These are phyloP conservation scores for Anthoceros angustus DNA, from an alignment of 225 moss, liverwort and hornwort genomes.

Conservation along the genomic window DNA sequence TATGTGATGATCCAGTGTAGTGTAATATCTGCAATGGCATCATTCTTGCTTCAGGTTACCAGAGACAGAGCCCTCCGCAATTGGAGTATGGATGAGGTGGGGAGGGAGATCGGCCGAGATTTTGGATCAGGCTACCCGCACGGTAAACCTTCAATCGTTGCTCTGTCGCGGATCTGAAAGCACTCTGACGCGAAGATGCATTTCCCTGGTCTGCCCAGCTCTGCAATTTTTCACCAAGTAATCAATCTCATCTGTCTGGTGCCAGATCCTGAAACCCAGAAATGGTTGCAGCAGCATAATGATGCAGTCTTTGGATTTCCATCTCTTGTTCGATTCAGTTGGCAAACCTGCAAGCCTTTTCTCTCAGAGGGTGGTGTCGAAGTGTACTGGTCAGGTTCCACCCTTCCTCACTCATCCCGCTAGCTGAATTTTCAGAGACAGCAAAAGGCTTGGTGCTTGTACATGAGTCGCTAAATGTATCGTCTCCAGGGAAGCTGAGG, in stretches of 20 bases:
- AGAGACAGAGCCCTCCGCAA: conserved; percentile 52
- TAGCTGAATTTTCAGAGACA: neutral
- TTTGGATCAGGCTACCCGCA: conserved; percentile 78
- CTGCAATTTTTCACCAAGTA: no score
- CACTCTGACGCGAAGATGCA: no score
- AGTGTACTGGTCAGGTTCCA: conserved; percentile 42
- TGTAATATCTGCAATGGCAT: neutral
- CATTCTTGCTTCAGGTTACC: conserved; percentile 33
- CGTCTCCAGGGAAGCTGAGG: neutral
- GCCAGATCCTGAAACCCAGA: conserved; percentile 63
- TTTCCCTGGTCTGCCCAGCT: no score
- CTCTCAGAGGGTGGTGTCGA: conserved; percentile 48
- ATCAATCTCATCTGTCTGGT: conserved; percentile 1
- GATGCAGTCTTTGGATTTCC: conserved; percentile 71
- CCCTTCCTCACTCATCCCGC: neutral
- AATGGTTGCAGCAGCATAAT: conserved; percentile 46
- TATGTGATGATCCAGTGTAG: no score
- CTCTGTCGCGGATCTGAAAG: no score
- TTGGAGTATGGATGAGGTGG: conserved; percentile 51
- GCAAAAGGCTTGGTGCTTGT: neutral
- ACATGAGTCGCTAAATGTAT: neutral
- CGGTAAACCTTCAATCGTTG: conserved; percentile 36
- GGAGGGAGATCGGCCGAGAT: conserved; percentile 33
- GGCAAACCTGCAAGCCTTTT: conserved; percentile 54
- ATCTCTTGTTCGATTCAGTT: conserved; percentile 70